These are phyloP conservation scores for Mychonastes homosphaera DNA, from an alignment of 139 green algal genomes.

Conservation along the genomic window DNA sequence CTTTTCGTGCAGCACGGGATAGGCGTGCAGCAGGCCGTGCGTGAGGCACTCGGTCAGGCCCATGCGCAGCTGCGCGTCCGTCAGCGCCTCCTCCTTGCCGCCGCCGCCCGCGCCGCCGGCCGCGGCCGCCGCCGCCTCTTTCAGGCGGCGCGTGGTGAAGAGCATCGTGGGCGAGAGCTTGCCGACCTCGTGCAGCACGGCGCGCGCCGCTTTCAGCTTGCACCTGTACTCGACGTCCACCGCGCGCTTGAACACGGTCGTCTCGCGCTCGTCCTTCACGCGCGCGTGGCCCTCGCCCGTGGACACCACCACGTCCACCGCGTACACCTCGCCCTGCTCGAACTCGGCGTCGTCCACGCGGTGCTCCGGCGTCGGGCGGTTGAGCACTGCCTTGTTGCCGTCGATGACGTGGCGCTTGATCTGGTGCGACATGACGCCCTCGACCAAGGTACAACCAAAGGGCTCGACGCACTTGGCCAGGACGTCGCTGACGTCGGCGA, in stretches of 20 bases:
- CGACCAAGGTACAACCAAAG: slow-evolving; percentile 82
- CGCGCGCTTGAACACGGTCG: slow-evolving; percentile 93
- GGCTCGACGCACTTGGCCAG: slow-evolving; percentile 70
- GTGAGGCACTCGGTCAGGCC: slow-evolving; percentile 88
- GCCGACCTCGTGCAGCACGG: neutral
- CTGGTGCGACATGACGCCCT: slow-evolving; percentile 89
- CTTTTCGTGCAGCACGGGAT: slow-evolving; percentile 96
- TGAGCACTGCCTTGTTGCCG: slow-evolving; percentile 86
- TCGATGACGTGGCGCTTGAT: slow-evolving; percentile 98
- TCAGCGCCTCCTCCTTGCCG: slow-evolving; percentile 15
- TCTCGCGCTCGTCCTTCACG: slow-evolving; percentile 90
- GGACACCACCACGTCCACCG: slow-evolving; percentile 88
- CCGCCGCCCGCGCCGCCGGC: slow-evolving; percentile 3
- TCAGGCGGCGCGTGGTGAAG: neutral
- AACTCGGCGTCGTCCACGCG: slow-evolving; percentile 88
- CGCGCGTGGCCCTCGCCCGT: slow-evolving; percentile 61
- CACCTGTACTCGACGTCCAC: slow-evolving; percentile 85
- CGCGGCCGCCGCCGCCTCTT: neutral
- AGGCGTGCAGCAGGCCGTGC: slow-evolving; percentile 86
- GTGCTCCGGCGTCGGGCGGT: slow-evolving; percentile 64
- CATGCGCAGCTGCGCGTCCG: slow-evolving; percentile 35
- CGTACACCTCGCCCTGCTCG: slow-evolving; percentile 94
- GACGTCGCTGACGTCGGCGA: slow-evolving; percentile 57
- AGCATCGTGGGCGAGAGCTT: neutral
- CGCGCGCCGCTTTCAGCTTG: slow-evolving; percentile 72